Percentiles rank a stretch among this genome's conserved stretches.
These are phyloP conservation scores for Boletus rubropictus DNA, from an alignment of 768 basidiomycete genomes.

Conservation along the genomic window DNA sequence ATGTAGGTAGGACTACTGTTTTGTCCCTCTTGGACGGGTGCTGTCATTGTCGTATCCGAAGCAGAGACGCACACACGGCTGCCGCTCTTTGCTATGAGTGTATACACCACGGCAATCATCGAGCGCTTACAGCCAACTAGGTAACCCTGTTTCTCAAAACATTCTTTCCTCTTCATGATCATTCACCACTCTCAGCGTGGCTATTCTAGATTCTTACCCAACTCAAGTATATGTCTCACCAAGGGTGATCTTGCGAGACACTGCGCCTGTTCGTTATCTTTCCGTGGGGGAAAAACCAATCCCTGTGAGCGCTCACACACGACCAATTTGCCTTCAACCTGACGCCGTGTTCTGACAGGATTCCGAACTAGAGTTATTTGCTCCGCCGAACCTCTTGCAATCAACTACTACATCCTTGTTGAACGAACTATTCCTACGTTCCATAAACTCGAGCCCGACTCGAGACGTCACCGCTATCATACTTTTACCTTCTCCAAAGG, in stretches of 20 bases:
- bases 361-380: slow-evolving; percentile 34
- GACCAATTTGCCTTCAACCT: neutral
- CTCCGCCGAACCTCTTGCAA: slow-evolving; percentile 54
- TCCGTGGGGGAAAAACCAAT: slow-evolving; percentile 20
- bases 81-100: slow-evolving; percentile 46
- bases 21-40: slow-evolving; percentile 42
- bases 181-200: slow-evolving; percentile 26
- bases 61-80: slow-evolving; percentile 36
- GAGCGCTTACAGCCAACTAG: slow-evolving; percentile 40
- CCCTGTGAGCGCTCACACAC: slow-evolving; percentile 3
- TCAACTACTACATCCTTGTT: slow-evolving; percentile 52
- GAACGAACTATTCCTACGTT: slow-evolving; percentile 17
- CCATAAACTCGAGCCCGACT: neutral
- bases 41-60: slow-evolving; percentile 50
- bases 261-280: slow-evolving; percentile 52
- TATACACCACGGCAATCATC: slow-evolving; percentile 41
- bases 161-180: neutral
- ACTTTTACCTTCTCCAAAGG: slow-evolving; percentile 45
- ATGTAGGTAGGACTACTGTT: slow-evolving; percentile 48
- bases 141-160: slow-evolving; percentile 26
- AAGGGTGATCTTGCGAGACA: slow-evolving; percentile 30
- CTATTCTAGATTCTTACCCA: slow-evolving; percentile 50
- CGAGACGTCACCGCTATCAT: slow-evolving; percentile 23
- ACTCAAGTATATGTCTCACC: slow-evolving; percentile 43
- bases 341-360: slow-evolving; percentile 23